Conservation (phyloP, 2,329 filamentous ascomycete genomes). For the Phialocephala sp. region DNA sequence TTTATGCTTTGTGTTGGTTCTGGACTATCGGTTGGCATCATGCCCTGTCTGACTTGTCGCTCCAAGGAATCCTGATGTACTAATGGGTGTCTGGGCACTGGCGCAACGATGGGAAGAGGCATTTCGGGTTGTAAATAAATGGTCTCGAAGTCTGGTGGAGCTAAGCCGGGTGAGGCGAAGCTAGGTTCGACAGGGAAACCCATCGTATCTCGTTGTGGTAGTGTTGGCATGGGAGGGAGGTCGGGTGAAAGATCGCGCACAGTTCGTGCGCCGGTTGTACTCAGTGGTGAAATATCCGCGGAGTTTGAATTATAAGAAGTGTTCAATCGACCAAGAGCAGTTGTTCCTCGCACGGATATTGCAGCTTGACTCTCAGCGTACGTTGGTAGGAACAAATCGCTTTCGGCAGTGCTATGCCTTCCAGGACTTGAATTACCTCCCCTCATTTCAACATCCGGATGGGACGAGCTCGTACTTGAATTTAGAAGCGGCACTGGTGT, state of each 20-base stretch:
- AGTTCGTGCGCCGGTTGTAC: neutral
- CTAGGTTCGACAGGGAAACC: slow-evolving; percentile 30
- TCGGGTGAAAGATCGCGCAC: slow-evolving; percentile 14
- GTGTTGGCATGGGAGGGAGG: slow-evolving; percentile 11
- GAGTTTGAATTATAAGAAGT: slow-evolving; percentile 6
- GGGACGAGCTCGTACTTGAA: slow-evolving; percentile 13
- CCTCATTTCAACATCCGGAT: slow-evolving; percentile 11
- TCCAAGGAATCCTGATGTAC: slow-evolving; percentile 30
- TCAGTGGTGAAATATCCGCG: slow-evolving; percentile 12
- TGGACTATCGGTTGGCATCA: slow-evolving; percentile 18
- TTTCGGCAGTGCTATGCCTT: slow-evolving; percentile 20
- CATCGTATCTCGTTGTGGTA: slow-evolving; percentile 33
- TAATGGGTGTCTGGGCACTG: slow-evolving; percentile 25
- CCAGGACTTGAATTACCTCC: slow-evolving; percentile 27
- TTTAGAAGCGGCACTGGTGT: slow-evolving; percentile 19
- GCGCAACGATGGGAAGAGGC: slow-evolving; percentile 22
- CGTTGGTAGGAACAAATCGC: slow-evolving; percentile 21
- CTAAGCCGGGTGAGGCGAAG: slow-evolving; percentile 15
- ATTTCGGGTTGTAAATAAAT: slow-evolving; percentile 8
- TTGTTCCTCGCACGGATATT: neutral
- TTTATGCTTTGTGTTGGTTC: slow-evolving; percentile 13
- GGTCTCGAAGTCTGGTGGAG: slow-evolving; percentile 8
- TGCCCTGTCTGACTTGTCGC: slow-evolving; percentile 18
- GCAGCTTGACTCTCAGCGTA: slow-evolving; percentile 17
- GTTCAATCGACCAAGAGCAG: neutral